Evolutionary conservation across 2,329 filamentous ascomycete genomes (phyloP), one percentile per base, ranked within the genome.

Genomic region (Harringtonia lauricola): DNA sequence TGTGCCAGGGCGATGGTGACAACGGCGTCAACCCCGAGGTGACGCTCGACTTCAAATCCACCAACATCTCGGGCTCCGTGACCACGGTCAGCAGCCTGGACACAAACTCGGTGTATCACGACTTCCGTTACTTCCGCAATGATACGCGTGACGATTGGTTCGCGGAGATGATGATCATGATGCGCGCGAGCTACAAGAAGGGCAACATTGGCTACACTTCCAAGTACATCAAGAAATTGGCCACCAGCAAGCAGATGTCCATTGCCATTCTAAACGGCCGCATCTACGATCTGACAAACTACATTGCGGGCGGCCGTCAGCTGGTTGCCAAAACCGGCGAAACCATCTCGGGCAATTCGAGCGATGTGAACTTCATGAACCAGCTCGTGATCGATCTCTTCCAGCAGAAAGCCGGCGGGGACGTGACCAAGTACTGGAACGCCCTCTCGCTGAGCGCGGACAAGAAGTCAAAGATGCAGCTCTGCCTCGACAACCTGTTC

Each of bases 401-500:
- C 69, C 76, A 82, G 53, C 67, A 78, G 41, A 76, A 76, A 48
- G 67, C 88, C 22, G 92, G 94, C 29, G 63, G 74, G 33, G 92
- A 98, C 58, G 72, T 96, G 30, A 86, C 81, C 34, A 82, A 90
- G 59, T 79, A 83, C 54, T 98, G 87, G 86, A 70, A 89, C 36
- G 68, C 75, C 1, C 70, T 96, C 24, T 61, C 64, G 7, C 61
- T 95, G 37, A 35, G 37, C 4, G 17, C 65, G 0, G 69, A 58
- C 0, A 57, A 76, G 51, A 83, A 81, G 54, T 55, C 61, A 18
- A 72, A 80, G 29, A 94, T 94, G 86, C 70, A 81, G 58, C 68
- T 79, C 2, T 98, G 92, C 57, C 72, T 98, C 42, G 81, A 96
- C 65, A 94, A 95, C 53, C 72, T 98, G 31, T 98, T 96, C 68